These are phyloP conservation scores for Cryptosporidium meleagridis DNA, from an alignment of 169 alveolate genomes.

Conservation along the genomic window DNA sequence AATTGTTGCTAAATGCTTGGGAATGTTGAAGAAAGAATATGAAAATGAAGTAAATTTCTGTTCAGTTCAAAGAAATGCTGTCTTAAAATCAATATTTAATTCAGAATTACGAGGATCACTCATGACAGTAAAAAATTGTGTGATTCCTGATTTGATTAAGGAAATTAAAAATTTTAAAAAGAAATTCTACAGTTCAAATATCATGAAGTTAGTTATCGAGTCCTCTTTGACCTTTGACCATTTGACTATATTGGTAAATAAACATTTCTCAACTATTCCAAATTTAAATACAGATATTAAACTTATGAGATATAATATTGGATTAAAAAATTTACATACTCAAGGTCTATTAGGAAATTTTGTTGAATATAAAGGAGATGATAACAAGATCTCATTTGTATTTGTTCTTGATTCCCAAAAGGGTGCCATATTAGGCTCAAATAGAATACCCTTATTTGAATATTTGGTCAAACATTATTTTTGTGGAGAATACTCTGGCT, in stretches of 20 bases:
- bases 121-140: background rate
- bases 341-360: background rate
- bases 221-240: background rate
- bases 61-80: background rate
- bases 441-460: constrained; percentile 32
- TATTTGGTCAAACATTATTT: constrained; percentile 26
- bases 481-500: constrained; percentile 52
- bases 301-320: background rate
- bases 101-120: background rate
- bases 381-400: constrained; percentile 21
- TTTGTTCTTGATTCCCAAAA: constrained; percentile 10
- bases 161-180: constrained; percentile 19
- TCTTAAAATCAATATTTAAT: constrained; percentile 1
- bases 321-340: background rate
- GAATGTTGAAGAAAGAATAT: background rate
- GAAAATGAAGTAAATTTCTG: background rate
- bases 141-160: background rate
- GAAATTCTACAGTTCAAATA: constrained; percentile 1
- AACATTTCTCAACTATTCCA: constrained; percentile 10
- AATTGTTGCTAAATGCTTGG: background rate
- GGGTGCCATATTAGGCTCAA: constrained; percentile 14
- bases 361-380: background rate
- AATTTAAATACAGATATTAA: background rate
- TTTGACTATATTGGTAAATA: background rate
- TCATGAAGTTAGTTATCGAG: constrained; percentile 15